phyloP scores from a whole-genome alignment of 2,329 filamentous ascomycete species.

The Monosporascus sp. region DNA sequence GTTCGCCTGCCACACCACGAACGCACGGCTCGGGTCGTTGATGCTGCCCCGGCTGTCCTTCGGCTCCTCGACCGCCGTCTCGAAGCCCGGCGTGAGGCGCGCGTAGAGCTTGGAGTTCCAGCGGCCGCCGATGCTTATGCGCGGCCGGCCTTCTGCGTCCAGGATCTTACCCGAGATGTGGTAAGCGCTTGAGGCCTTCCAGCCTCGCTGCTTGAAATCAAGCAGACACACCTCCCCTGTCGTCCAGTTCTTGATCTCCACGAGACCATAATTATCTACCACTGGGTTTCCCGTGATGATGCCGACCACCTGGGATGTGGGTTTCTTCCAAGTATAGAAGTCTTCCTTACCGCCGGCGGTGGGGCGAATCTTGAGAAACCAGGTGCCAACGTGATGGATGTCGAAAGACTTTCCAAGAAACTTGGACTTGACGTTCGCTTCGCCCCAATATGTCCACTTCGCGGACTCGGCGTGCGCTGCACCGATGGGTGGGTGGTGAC shows the following conservation, averaged over 20 bases:
- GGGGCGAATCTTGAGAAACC: slow-evolving; percentile 85
- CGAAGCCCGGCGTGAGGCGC: slow-evolving; percentile 84
- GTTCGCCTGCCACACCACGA: slow-evolving; percentile 90
- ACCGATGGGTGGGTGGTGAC: slow-evolving; percentile 91
- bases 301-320: slow-evolving; percentile 93
- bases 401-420: slow-evolving; percentile 98
- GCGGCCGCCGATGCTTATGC: slow-evolving; percentile 84
- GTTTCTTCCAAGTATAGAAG: slow-evolving; percentile 98
- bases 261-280: slow-evolving; percentile 95
- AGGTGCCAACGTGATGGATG: slow-evolving; percentile 91
- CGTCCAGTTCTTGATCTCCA: slow-evolving; percentile 97
- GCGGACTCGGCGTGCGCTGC: slow-evolving; percentile 89
- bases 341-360: slow-evolving; percentile 71
- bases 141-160: slow-evolving; percentile 71
- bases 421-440: slow-evolving; percentile 91
- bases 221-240: slow-evolving; percentile 86
- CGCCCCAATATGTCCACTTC: slow-evolving; percentile 96
- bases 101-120: slow-evolving; percentile 99
- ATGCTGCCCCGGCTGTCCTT: slow-evolving; percentile 47
- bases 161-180: slow-evolving; percentile 82
- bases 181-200: slow-evolving; percentile 90
- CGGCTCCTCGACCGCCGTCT: slow-evolving; percentile 63
- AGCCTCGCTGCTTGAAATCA: slow-evolving; percentile 92
- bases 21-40: slow-evolving; percentile 67
- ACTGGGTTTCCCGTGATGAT: slow-evolving; percentile 96